These are phyloP conservation scores for Venturia aucupariae DNA, from an alignment of 2,329 filamentous ascomycete genomes.

Conservation along the genomic window DNA sequence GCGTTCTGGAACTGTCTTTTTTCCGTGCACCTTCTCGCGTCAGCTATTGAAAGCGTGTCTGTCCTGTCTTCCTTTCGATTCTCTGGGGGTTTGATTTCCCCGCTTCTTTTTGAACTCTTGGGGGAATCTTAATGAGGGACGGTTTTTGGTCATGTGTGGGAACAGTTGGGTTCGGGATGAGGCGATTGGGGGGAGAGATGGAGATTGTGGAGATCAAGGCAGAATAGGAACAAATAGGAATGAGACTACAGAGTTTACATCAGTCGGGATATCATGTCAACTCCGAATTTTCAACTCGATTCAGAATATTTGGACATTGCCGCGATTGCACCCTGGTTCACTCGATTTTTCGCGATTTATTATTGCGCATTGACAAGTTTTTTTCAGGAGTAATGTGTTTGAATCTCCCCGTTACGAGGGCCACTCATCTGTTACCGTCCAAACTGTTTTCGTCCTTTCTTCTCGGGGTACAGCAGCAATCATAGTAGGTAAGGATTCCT, in stretches of 20 bases:
- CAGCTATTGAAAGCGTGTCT: neutral
- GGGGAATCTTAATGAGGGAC: neutral
- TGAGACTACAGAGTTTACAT: neutral
- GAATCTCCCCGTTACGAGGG: too few species aligned
- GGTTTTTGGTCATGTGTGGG: neutral
- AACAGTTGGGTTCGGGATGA: neutral
- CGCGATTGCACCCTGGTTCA: too few species aligned
- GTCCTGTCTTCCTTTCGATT: neutral
- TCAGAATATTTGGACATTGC: neutral
- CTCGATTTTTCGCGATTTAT: too few species aligned
- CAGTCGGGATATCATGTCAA: too few species aligned
- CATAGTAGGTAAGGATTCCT: too few species aligned
- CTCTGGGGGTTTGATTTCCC: neutral
- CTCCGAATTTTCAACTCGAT: neutral
- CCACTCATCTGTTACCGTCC: too few species aligned
- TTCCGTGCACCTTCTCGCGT: neutral
- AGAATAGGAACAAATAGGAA: neutral
- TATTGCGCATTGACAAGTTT: too few species aligned
- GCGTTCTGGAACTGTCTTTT: neutral
- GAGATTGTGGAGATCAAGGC: neutral
- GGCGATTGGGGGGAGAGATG: too few species aligned
- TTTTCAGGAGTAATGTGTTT: too few species aligned
- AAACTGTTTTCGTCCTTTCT: too few species aligned
- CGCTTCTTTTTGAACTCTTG: neutral
- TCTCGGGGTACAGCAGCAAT: too few species aligned